Conservation (phyloP, 257 asterid species). For the Penstemon davidsonii region DNA sequence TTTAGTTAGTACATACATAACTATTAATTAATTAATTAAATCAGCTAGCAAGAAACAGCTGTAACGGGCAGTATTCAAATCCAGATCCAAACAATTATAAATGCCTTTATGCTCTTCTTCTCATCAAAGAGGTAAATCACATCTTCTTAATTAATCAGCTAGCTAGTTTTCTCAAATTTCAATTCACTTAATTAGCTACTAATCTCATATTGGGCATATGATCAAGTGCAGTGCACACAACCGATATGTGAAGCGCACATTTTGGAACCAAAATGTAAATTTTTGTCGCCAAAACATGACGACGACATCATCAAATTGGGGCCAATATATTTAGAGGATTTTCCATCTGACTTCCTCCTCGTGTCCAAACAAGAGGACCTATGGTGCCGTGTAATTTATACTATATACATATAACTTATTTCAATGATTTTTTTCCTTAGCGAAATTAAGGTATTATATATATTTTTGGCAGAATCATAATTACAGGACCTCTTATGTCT, state of each 20-base stretch:
- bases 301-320: not conserved
- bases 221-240: slow-evolving; percentile 33
- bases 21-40: not conserved
- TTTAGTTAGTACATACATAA: too few relatives aligned
- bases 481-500: slow-evolving; percentile 29
- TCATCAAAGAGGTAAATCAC: slow-evolving; percentile 7
- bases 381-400: slow-evolving; percentile 39
- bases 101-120: slow-evolving; percentile 23
- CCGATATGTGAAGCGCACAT: not conserved
- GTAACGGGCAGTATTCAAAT: slow-evolving; percentile 15
- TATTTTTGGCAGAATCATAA: slow-evolving; percentile 32
- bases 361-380: slow-evolving; percentile 19
- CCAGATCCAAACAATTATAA: slow-evolving; percentile 16
- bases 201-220: too few relatives aligned
- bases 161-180: too few relatives aligned
- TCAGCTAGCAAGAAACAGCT: slow-evolving; percentile 29
- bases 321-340: slow-evolving; percentile 21
- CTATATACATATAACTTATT: not conserved
- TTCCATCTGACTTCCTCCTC: slow-evolving; percentile 25
- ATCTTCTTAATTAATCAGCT: not conserved
- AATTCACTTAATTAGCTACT: too few relatives aligned
- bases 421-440: not conserved
- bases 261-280: slow-evolving; percentile 45
- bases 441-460: not conserved
- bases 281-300: slow-evolving; percentile 19